Conservation (phyloP, 495 filamentous ascomycete genomes). For the Astrothelium subdiscretum region DNA sequence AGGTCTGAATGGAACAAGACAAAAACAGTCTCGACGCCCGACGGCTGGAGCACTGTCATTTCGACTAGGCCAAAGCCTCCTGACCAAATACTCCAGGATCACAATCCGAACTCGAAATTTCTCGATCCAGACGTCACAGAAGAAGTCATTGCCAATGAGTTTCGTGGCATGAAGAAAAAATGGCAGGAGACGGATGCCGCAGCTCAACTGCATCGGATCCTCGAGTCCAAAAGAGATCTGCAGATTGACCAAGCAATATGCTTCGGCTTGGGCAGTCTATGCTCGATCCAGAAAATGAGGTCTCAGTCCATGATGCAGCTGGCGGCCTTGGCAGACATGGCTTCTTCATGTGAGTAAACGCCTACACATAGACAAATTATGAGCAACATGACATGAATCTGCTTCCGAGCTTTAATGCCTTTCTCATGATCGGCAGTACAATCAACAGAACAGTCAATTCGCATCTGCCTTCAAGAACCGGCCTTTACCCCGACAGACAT, state of each 20-base stretch:
- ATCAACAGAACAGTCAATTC: neutral
- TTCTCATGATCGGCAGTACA: neutral
- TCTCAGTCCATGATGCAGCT: slow-evolving; percentile 9
- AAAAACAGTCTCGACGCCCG: neutral
- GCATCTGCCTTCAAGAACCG: neutral
- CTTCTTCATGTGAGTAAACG: slow-evolving; percentile 8
- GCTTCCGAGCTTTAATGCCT: neutral
- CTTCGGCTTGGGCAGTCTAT: slow-evolving; percentile 9
- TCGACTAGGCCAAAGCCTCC: neutral
- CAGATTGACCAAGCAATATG: slow-evolving; percentile 10
- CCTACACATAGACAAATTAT: neutral
- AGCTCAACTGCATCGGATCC: neutral
- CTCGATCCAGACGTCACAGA: neutral
- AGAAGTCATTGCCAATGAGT: neutral
- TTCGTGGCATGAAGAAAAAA: neutral
- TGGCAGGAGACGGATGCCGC: neutral
- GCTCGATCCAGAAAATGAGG: neutral
- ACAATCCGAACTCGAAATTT: neutral
- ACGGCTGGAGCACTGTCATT: neutral
- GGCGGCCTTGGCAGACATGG: slow-evolving; percentile 11
- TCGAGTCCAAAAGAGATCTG: neutral
- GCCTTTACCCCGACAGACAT: neutral
- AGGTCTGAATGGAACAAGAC: neutral
- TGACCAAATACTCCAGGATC: neutral
- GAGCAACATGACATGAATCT: neutral